Percentiles rank a stretch among this genome's conserved stretches.
phyloP scores from a whole-genome alignment of 2,329 filamentous ascomycete species.

The Chrysosporium queenslandicum region DNA sequence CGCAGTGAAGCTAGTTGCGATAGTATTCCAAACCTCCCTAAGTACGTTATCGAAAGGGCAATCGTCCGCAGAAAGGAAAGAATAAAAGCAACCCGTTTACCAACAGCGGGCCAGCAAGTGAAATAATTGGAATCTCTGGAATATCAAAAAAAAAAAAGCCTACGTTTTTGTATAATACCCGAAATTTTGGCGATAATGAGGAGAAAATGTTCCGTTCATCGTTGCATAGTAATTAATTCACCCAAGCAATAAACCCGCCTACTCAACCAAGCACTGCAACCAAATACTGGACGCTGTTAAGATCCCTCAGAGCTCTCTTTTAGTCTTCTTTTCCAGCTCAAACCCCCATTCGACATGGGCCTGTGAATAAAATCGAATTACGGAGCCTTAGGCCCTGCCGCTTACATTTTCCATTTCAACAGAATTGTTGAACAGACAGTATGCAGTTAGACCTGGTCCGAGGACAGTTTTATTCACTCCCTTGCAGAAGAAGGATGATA shows the following conservation, averaged over 20 bases:
- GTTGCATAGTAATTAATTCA: too few relatives aligned
- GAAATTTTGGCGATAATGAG: background rate
- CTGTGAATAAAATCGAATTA: background rate
- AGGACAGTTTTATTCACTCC: background rate
- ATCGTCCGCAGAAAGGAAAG: constrained; percentile 30
- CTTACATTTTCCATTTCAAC: constrained; percentile 2
- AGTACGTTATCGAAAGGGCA: constrained; percentile 35
- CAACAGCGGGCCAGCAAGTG: background rate
- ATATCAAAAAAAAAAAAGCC: background rate
- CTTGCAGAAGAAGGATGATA: background rate
- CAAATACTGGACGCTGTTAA: background rate
- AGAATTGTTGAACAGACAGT: background rate
- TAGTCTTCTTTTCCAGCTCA: constrained; percentile 11
- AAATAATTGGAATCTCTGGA: background rate
- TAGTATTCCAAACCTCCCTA: constrained; percentile 36
- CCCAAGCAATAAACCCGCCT: too few relatives aligned
- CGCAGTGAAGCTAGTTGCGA: constrained; percentile 23
- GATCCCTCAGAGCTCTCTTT: constrained; percentile 18
- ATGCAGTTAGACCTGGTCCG: background rate
- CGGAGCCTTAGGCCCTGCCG: background rate
- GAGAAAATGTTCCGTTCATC: too few relatives aligned
- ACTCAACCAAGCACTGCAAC: background rate
- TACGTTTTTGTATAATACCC: background rate
- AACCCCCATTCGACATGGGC: background rate
- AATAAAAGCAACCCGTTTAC: constrained; percentile 3